phyloP scores from a whole-genome alignment of 192 early-diverging fungal species.

The Coemansia sp. region DNA sequence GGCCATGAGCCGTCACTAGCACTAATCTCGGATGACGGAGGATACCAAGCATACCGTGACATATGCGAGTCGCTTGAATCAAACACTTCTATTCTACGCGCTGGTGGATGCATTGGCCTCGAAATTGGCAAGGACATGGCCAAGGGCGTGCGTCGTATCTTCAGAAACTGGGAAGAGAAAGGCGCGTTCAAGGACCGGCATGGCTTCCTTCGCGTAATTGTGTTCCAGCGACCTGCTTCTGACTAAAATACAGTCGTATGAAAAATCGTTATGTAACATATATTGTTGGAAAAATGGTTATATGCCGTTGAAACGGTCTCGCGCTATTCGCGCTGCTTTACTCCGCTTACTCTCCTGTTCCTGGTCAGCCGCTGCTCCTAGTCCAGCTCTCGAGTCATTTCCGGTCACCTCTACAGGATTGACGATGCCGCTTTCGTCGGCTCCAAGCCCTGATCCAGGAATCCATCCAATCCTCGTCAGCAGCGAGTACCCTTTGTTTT shows the following conservation, averaged over 20 bases:
- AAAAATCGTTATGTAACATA: background rate
- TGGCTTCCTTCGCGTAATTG: conserved; percentile 61
- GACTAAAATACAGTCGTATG: background rate
- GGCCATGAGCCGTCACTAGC: conserved; percentile 66
- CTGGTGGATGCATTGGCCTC: conserved; percentile 45
- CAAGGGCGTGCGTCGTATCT: conserved; percentile 54
- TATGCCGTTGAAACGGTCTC: conserved; percentile 25
- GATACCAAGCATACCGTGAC: conserved; percentile 62
- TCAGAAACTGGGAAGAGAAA: conserved; percentile 49
- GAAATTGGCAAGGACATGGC: conserved; percentile 67
- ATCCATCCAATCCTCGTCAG: conserved; percentile 47
- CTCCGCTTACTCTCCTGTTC: conserved; percentile 10
- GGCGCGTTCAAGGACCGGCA: conserved; percentile 49
- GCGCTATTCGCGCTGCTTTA: conserved; percentile 24
- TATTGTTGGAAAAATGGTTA: background rate
- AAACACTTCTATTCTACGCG: conserved; percentile 28
- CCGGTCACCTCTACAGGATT: conserved; percentile 24
- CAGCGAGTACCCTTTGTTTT: conserved; percentile 37
- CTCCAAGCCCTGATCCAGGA: conserved; percentile 44
- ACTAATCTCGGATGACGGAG: conserved; percentile 62
- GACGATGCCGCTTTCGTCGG: conserved; percentile 20
- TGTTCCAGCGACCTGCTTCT: conserved; percentile 41
- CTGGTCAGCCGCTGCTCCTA: conserved; percentile 16
- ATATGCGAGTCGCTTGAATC: conserved; percentile 34
- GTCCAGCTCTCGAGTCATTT: conserved; percentile 25